Evolutionary conservation across 1,284 basidiomycete species (phyloP).

Genomic region (Tetrapyrgos nigripes): DNA sequence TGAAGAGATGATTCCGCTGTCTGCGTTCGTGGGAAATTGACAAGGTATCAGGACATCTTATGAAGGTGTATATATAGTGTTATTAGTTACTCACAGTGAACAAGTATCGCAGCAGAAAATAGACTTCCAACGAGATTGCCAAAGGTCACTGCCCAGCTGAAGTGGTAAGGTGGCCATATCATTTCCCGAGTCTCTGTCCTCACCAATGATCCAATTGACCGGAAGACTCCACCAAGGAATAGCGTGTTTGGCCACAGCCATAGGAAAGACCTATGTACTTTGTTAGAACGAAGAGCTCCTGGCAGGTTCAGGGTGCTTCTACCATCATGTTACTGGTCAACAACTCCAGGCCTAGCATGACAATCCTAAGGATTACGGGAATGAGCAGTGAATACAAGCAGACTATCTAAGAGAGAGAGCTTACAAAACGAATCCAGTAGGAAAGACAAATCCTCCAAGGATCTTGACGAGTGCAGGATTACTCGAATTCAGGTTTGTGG

Average conservation of each 20-base stretch:
- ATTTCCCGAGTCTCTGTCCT: no score
- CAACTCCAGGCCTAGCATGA: slow-evolving; percentile 71
- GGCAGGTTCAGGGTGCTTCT: background rate
- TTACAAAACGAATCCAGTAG: slow-evolving; percentile 77
- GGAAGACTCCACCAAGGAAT: slow-evolving; percentile 74
- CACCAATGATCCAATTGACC: slow-evolving; percentile 73
- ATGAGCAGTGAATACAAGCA: background rate
- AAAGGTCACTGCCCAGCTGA: slow-evolving; percentile 35
- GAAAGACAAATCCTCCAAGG: slow-evolving; percentile 72
- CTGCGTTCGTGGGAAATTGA: slow-evolving; percentile 38
- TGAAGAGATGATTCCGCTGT: slow-evolving; percentile 59
- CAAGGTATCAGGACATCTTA: no score
- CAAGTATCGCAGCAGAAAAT: slow-evolving; percentile 56
- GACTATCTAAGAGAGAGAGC: slow-evolving; percentile 19
- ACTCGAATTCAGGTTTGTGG: slow-evolving; percentile 48
- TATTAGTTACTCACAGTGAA: background rate
- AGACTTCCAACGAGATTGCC: slow-evolving; percentile 77
- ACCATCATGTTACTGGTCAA: slow-evolving; percentile 83
- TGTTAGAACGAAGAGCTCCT: background rate
- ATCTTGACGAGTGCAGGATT: slow-evolving; percentile 75
- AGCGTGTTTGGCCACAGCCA: slow-evolving; percentile 64
- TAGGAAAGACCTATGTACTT: slow-evolving; percentile 63
- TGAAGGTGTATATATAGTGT: no score
- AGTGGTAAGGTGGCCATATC: background rate
- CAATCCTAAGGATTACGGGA: slow-evolving; percentile 60